Base-by-base conservation (phyloP, 2,329 filamentous ascomycete species). In the Epicoccum sorghinum region DNA sequence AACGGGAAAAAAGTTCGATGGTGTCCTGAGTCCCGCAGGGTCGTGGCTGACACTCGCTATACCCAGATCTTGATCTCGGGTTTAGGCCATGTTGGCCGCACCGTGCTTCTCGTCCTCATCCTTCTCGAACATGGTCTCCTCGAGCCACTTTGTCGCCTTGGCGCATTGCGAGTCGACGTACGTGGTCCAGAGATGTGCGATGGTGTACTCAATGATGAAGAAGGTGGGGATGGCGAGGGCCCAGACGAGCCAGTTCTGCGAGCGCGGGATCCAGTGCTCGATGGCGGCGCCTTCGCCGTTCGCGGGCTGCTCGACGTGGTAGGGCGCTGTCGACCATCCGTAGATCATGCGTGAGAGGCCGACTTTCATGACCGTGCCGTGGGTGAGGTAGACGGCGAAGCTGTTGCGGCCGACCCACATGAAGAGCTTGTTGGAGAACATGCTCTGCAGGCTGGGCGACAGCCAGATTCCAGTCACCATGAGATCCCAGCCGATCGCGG, bases 321-420 rank as follows among this genome's bases (percentile, higher is more conserved):
- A 80, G 2, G 78, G 77, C 55, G 79, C 70, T 24, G 77, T 77
- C 42, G 73, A 77, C 55, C 80, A 79, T 30, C 80, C 80, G 58
- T 83, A 83, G 6, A 83, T 75, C 66, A 83, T 77, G 74, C 82
- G 81, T 35, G 77, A 77, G 22, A 81, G 76, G 1, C 82, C 76
- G 2, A 79, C 80, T 18, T 81, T 79, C 40, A 84, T 67, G 13
- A 84, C 75, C 0, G 81, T 83, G 41, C 82, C 81, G 64, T 84
- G 82, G 8, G 79, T 75, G 10, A 84, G 77, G 61, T 84, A 84
- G 4, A 84, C 81, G 23, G 82, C 81, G 55, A 83, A 83, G 47
- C 79, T 81, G 66, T 82, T 80, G 55, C 78, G 77, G n/a, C 82
- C 82, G 3, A 83, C 72, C 80, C 80, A 83, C 54, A 82, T 78